phyloP scores from a whole-genome alignment of 2,329 filamentous ascomycete species.

The Endocalyx cinctus region DNA sequence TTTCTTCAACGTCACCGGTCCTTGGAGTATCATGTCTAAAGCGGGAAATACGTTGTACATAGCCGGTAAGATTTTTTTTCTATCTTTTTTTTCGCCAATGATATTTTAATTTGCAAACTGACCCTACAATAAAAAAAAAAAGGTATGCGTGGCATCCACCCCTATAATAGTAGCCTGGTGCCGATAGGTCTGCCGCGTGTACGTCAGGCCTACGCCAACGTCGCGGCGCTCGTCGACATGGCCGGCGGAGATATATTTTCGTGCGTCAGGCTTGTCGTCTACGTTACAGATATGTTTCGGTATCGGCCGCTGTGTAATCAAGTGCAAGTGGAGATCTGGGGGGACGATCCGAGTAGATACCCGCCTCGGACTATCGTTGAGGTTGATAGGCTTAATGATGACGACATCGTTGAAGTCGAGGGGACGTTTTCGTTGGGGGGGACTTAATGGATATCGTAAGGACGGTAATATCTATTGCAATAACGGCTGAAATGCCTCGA shows the following conservation, averaged over 20 bases:
- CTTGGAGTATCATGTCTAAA: conserved; percentile 26
- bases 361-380: conserved; percentile 28
- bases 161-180: conserved; percentile 24
- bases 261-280: conserved; percentile 22
- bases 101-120: too few relatives aligned
- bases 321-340: conserved; percentile 27
- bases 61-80: conserved; percentile 20
- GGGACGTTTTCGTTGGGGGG: conserved; percentile 28
- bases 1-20: conserved; percentile 22
- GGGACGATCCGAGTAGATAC: conserved; percentile 21
- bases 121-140: too few relatives aligned
- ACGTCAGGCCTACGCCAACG: conserved; percentile 28
- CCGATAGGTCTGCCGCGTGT: conserved; percentile 23
- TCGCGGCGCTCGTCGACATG: conserved; percentile 25
- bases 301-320: conserved; percentile 28
- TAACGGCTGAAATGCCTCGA: too few relatives aligned
- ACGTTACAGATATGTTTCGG: conserved; percentile 29
- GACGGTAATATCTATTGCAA: too few relatives aligned
- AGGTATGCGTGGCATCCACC: conserved; percentile 29
- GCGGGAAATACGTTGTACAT: conserved; percentile 26
- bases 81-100: too few relatives aligned
- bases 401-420: conserved; percentile 29
- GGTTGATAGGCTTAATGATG: conserved; percentile 27
- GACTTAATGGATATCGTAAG: too few relatives aligned
- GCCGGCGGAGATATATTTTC: conserved; percentile 18